A percentile compares a stretch with the other conserved stretches of the same genome.
Evolutionary conservation across 768 basidiomycete genomes (phyloP).

Genomic region (Boletus reticuloceps): DNA sequence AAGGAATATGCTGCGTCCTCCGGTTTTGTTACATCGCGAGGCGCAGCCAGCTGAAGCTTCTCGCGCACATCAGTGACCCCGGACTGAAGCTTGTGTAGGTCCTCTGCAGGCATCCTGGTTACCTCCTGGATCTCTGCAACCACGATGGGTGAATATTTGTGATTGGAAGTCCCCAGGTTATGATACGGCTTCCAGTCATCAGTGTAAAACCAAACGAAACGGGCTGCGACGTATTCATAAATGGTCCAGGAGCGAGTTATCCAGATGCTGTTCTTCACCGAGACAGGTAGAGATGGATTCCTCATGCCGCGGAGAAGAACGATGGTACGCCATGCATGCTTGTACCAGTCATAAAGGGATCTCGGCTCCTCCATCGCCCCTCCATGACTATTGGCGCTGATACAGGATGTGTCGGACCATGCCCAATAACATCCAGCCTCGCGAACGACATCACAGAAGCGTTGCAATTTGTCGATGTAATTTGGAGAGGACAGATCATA

Average conservation of each 20-base stretch:
- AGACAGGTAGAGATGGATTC: not conserved
- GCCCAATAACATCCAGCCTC: not conserved
- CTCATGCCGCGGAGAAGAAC: not conserved
- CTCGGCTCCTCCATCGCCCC: not conserved
- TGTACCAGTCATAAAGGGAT: not conserved
- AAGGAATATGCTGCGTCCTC: not conserved
- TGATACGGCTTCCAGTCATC: not conserved
- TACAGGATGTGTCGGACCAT: not conserved
- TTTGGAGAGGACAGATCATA: not conserved
- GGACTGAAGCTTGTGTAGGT: not conserved
- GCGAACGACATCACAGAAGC: not conserved
- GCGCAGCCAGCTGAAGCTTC: not conserved
- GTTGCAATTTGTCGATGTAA: not conserved
- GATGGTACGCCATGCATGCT: not conserved
- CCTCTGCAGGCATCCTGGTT: not conserved
- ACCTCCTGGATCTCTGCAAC: not conserved
- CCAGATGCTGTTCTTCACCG: not conserved
- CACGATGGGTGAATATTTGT: not conserved
- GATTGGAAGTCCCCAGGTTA: not conserved
- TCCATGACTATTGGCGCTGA: no score
- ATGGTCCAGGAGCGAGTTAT: slow-evolving; percentile 1
- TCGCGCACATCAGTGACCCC: not conserved
- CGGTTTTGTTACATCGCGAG: not conserved
- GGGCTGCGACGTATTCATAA: not conserved
- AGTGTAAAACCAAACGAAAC: not conserved